phyloP scores from a whole-genome alignment of 139 green algal genomes.

The Dunaliella primolecta region DNA sequence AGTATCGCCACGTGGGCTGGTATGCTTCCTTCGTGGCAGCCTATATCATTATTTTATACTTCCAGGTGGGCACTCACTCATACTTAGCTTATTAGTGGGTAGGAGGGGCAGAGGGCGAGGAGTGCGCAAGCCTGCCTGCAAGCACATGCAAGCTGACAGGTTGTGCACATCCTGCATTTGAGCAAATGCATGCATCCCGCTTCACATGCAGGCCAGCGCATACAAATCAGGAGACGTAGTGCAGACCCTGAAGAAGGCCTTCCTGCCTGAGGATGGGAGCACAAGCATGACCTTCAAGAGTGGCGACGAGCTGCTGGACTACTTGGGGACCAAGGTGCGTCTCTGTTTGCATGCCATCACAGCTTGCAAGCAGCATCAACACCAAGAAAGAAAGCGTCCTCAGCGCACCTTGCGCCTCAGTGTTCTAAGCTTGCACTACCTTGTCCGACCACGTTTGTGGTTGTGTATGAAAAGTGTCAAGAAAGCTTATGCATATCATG shows the following conservation, averaged over 20 bases:
- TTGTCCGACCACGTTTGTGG: too few relatives aligned
- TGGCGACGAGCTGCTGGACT: conserved; percentile 62
- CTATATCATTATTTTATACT: conserved; percentile 71
- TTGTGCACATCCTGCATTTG: neutral
- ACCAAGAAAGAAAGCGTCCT: too few relatives aligned
- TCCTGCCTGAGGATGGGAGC: conserved; percentile 51
- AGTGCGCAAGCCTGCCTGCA: neutral
- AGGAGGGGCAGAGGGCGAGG: too few relatives aligned
- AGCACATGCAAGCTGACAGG: neutral
- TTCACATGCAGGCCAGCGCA: conserved; percentile 49
- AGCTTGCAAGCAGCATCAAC: neutral
- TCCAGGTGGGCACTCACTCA: conserved; percentile 60
- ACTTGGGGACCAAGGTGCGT: conserved; percentile 52
- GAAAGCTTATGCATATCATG: too few relatives aligned
- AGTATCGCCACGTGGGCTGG: conserved; percentile 62
- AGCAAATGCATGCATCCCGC: too few relatives aligned
- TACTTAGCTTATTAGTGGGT: too few relatives aligned
- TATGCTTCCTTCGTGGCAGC: conserved; percentile 67
- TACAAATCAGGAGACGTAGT: conserved; percentile 69
- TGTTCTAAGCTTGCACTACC: too few relatives aligned
- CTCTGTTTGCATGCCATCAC: neutral
- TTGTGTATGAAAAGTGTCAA: too few relatives aligned
- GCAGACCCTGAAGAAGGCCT: conserved; percentile 55
- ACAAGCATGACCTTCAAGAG: conserved; percentile 50
- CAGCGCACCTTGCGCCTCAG: too few relatives aligned